A percentile compares a stretch with the other conserved stretches of the same genome.
Conservation (phyloP, 305 asterid genomes). For the Plantago rigida region DNA sequence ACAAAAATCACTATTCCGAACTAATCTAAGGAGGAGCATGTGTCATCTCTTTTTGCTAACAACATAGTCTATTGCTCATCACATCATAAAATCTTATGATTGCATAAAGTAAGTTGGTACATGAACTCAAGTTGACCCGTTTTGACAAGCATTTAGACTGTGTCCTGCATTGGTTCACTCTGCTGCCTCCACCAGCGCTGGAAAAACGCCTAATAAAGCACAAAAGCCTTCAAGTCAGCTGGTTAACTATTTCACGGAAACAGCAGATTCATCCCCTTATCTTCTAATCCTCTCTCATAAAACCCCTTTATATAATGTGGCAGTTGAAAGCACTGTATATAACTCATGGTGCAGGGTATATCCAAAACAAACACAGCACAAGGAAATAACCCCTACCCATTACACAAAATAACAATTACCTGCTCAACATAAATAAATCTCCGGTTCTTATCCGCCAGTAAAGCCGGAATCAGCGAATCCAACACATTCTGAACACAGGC, state of each 20-base stretch:
- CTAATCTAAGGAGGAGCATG: no score
- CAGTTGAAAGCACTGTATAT: no score
- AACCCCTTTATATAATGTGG: background rate
- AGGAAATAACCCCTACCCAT: background rate
- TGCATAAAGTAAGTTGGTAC: conserved; percentile 32
- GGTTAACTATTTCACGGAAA: conserved; percentile 1
- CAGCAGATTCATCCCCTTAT: no score
- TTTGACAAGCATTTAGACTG: conserved; percentile 53
- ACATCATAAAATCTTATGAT: no score
- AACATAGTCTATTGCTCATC: no score
- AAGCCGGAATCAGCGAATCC: conserved; percentile 76
- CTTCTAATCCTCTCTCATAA: background rate
- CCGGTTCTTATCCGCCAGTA: conserved; percentile 71
- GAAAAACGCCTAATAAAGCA: conserved; percentile 67
- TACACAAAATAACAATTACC: conserved; percentile 32
- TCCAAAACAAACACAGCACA: background rate
- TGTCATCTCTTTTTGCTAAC: no score
- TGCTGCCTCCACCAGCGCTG: conserved; percentile 98
- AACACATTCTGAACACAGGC: conserved; percentile 93
- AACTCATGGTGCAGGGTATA: no score
- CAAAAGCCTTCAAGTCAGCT: conserved; percentile 3
- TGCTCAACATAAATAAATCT: conserved; percentile 77
- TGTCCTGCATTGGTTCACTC: conserved; percentile 50
- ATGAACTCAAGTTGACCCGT: conserved; percentile 92
- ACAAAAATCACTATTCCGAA: background rate